These are phyloP conservation scores for Lachancea waltii DNA, from an alignment of 805 yeast species.

Conservation along the genomic window DNA sequence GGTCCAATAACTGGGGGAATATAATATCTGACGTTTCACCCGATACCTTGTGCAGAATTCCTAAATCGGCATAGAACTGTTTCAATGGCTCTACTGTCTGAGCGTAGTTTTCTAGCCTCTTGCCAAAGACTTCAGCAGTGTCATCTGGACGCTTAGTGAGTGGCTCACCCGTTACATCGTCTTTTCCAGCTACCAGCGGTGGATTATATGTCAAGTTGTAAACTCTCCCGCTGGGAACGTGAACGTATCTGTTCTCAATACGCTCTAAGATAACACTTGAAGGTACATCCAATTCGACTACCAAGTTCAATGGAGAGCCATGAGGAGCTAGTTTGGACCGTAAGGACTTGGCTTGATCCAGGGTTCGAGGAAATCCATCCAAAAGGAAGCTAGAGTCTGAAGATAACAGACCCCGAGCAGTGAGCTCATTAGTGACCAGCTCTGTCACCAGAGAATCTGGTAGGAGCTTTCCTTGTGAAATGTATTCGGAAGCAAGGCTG, in stretches of 20 bases:
- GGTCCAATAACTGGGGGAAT: constrained; percentile 56
- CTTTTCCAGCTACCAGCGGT: constrained; percentile 73
- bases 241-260: constrained; percentile 82
- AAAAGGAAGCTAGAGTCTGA: constrained; percentile 56
- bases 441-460: constrained; percentile 67
- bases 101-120: constrained; percentile 59
- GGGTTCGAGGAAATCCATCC: constrained; percentile 90
- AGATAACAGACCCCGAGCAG: constrained; percentile 20
- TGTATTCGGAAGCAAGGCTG: constrained; percentile 46
- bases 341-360: constrained; percentile 59
- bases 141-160: constrained; percentile 78
- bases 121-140: constrained; percentile 62
- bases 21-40: constrained; percentile 84
- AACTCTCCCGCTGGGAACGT: constrained; percentile 75
- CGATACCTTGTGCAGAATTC: constrained; percentile 47
- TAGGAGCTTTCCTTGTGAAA: constrained; percentile 58
- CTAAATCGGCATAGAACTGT: constrained; percentile 46
- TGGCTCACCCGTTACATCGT: constrained; percentile 87
- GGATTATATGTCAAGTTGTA: constrained; percentile 85
- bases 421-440: constrained; percentile 48
- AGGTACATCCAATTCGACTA: constrained; percentile 87
- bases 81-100: constrained; percentile 56
- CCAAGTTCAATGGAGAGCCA: constrained; percentile 52
- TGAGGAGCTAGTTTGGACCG: constrained; percentile 37
- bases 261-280: constrained; percentile 72